These are phyloP conservation scores for Sugiyamaella qingdaonensis DNA, from an alignment of 805 yeast genomes.

Conservation along the genomic window DNA sequence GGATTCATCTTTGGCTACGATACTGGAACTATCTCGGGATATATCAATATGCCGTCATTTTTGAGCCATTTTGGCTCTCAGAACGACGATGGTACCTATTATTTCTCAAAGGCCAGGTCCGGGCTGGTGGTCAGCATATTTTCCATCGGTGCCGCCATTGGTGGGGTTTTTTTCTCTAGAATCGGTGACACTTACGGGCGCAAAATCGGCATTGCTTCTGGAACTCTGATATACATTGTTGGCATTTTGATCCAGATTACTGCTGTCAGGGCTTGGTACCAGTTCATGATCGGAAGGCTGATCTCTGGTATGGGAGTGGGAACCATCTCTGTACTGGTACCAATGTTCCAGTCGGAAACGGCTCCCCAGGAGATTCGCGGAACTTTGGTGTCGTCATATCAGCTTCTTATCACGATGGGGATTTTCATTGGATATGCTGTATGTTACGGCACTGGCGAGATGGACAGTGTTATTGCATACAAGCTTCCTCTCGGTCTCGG, in stretches of 20 bases:
- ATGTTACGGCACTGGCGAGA: conserved; percentile 60
- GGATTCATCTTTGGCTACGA: conserved; percentile 67
- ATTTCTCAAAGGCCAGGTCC: conserved; percentile 48
- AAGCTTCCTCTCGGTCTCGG: conserved; percentile 73
- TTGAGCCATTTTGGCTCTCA: conserved; percentile 45
- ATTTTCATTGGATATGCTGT: conserved; percentile 65
- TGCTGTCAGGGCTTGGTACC: conserved; percentile 37
- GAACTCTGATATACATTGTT: conserved; percentile 46
- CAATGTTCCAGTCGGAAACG: conserved; percentile 74
- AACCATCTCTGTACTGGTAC: conserved; percentile 68
- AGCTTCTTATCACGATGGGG: conserved; percentile 71
- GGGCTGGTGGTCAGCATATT: conserved; percentile 71
- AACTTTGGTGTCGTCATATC: conserved; percentile 70
- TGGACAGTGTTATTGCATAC: conserved; percentile 48
- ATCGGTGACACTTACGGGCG: conserved; percentile 48
- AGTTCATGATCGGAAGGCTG: conserved; percentile 63
- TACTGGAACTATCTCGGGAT: conserved; percentile 65
- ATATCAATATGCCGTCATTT: conserved; percentile 55
- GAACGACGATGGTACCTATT: conserved; percentile 33
- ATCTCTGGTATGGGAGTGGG: conserved; percentile 79
- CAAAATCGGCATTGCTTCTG: conserved; percentile 34
- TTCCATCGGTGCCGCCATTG: conserved; percentile 67
- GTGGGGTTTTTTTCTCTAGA: conserved; percentile 61
- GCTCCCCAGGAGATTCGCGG: conserved; percentile 79
- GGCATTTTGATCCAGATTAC: conserved; percentile 52